These are phyloP conservation scores for Corallochytrium limacisporum DNA, from an alignment of 78 protist genomes.

Conservation along the genomic window DNA sequence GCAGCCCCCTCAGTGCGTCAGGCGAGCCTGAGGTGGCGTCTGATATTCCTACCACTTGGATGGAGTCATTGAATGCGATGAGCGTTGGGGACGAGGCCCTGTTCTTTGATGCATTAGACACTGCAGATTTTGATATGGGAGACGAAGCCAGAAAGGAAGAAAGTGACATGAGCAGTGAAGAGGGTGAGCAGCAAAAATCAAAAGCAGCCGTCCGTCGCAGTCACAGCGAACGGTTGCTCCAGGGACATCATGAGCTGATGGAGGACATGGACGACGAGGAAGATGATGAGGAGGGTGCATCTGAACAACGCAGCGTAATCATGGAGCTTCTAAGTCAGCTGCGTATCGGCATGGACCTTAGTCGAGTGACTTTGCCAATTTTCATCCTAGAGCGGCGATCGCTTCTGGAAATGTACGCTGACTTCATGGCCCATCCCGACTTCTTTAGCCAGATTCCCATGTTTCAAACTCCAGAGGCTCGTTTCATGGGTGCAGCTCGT, in stretches of 20 bases:
- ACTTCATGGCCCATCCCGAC: slow-evolving; percentile 13
- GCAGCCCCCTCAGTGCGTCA: too few relatives aligned
- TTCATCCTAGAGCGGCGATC: slow-evolving; percentile 20
- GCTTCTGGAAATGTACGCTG: slow-evolving; percentile 13
- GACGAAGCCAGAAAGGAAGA: not conserved
- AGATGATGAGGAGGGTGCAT: not conserved
- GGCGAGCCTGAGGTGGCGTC: too few relatives aligned
- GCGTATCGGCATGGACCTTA: slow-evolving; percentile 5
- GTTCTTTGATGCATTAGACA: not conserved
- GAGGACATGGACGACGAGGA: not conserved
- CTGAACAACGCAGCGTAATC: not conserved
- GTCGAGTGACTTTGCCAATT: slow-evolving; percentile 7
- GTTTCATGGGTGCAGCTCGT: too few relatives aligned
- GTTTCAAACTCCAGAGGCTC: too few relatives aligned
- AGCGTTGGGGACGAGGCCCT: not conserved
- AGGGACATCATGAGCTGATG: not conserved
- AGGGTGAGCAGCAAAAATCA: not conserved
- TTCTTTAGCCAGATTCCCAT: not conserved
- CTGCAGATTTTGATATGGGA: not conserved
- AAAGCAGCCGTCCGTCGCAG: not conserved
- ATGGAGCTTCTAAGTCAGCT: not conserved
- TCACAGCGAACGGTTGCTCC: not conserved
- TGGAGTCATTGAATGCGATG: too few relatives aligned
- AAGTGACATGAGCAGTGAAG: not conserved
- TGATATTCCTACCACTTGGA: too few relatives aligned